A percentile compares a stretch with the other conserved stretches of the same genome.
These are phyloP conservation scores for Ophiostoma triangulosporum DNA, from an alignment of 2,329 filamentous ascomycete genomes.

Conservation along the genomic window DNA sequence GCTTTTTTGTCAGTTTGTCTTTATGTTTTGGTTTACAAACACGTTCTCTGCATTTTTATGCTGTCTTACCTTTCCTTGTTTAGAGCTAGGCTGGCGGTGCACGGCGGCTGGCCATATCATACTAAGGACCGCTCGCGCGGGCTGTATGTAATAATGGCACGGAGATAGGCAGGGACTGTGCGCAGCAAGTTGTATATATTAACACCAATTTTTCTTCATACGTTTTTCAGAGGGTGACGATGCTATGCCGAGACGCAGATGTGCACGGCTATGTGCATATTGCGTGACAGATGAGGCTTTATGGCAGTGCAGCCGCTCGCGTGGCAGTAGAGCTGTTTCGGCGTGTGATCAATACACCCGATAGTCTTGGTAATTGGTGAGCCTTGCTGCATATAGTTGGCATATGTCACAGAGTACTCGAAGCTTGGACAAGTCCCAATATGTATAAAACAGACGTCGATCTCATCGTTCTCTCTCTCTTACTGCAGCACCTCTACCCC, in stretches of 20 bases:
- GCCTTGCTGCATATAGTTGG: no score
- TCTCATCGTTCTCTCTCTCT: no score
- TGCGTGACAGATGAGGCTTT: not conserved
- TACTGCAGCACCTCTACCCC: not conserved
- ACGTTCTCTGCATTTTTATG: not conserved
- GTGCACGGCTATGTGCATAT: not conserved
- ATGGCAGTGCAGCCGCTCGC: not conserved
- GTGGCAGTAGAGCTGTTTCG: not conserved
- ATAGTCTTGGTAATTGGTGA: no score
- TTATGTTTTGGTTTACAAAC: not conserved
- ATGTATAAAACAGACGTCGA: no score
- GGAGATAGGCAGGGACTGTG: not conserved
- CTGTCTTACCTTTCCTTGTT: not conserved
- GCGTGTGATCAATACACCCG: no score
- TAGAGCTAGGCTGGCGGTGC: constrained; percentile 2
- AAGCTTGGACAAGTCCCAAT: no score
- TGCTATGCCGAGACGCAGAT: not conserved
- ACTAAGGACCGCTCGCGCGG: not conserved
- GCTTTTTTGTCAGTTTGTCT: not conserved
- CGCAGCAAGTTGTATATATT: not conserved
- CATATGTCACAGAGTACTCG: no score
- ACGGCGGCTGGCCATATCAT: not conserved
- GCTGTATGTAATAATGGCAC: not conserved
- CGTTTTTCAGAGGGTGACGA: not conserved
- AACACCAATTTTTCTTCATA: no score